These are phyloP conservation scores for Hemileccinum impolitum DNA, from an alignment of 768 basidiomycete genomes.

Conservation along the genomic window DNA sequence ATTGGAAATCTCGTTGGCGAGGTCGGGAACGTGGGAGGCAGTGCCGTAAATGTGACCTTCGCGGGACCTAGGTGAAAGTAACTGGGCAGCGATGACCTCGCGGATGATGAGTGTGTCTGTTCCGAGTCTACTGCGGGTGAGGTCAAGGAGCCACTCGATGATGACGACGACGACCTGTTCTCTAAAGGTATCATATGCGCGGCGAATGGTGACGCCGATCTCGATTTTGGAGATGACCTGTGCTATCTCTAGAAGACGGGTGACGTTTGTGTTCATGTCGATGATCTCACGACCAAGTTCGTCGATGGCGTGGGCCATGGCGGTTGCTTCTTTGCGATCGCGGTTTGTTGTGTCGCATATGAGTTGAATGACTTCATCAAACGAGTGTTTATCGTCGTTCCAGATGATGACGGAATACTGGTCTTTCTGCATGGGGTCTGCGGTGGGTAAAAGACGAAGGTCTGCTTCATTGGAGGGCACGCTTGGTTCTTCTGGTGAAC, in stretches of 20 bases:
- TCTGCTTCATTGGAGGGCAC: slow-evolving; percentile 66
- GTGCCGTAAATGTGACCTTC: slow-evolving; percentile 46
- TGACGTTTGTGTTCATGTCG: slow-evolving; percentile 56
- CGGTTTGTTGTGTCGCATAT: slow-evolving; percentile 53
- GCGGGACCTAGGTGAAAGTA: slow-evolving; percentile 58
- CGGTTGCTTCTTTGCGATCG: slow-evolving; percentile 54
- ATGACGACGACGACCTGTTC: slow-evolving; percentile 83
- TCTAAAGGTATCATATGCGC: slow-evolving; percentile 83
- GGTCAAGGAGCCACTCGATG: slow-evolving; percentile 82
- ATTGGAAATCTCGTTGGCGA: slow-evolving; percentile 41
- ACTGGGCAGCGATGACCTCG: slow-evolving; percentile 68
- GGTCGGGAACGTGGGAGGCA: slow-evolving; percentile 35
- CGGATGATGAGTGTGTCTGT: slow-evolving; percentile 64
- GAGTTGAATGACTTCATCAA: slow-evolving; percentile 79
- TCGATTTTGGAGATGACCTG: slow-evolving; percentile 83
- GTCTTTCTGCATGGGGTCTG: slow-evolving; percentile 76
- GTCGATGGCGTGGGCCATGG: slow-evolving; percentile 61
- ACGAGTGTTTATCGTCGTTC: slow-evolving; percentile 98
- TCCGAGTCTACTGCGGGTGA: slow-evolving; percentile 69
- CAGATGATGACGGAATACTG: slow-evolving; percentile 82
- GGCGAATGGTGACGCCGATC: slow-evolving; percentile 83
- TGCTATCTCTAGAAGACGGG: slow-evolving; percentile 70
- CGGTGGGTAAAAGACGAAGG: slow-evolving; percentile 68
- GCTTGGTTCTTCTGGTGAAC: slow-evolving; percentile 74
- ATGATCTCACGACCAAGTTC: slow-evolving; percentile 80